Evolutionary conservation across 2,329 filamentous ascomycete genomes (phyloP).

Genomic region (Xylaria sp.): DNA sequence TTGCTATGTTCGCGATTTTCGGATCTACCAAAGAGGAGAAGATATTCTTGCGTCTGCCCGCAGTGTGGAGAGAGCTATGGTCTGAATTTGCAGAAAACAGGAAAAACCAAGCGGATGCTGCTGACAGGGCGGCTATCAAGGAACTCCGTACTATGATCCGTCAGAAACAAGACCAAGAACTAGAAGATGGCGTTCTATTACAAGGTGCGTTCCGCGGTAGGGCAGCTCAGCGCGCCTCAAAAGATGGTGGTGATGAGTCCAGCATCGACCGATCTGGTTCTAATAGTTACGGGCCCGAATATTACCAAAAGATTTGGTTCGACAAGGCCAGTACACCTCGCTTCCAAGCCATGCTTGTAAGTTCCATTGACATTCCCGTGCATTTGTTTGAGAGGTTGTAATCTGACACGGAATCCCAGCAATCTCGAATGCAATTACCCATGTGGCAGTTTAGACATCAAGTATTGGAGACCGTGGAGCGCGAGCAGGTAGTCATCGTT

Average conservation of each 20-base stretch:
- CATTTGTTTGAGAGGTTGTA: not conserved
- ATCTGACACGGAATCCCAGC: constrained; percentile 43
- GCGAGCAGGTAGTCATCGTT: constrained; percentile 87
- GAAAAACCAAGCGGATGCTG: constrained; percentile 74
- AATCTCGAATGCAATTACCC: constrained; percentile 80
- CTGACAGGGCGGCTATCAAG: constrained; percentile 75
- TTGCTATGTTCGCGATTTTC: constrained; percentile 83
- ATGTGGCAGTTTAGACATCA: constrained; percentile 87
- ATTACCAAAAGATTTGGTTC: constrained; percentile 67
- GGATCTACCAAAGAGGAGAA: constrained; percentile 85
- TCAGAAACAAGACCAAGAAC: constrained; percentile 72
- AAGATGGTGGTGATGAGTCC: constrained; percentile 61
- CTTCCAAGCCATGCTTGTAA: constrained; percentile 82
- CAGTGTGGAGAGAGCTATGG: constrained; percentile 87
- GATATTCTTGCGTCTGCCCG: constrained; percentile 78
- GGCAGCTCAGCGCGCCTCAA: constrained; percentile 56
- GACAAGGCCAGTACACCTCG: constrained; percentile 65
- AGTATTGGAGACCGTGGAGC: constrained; percentile 79
- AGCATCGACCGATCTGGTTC: constrained; percentile 57
- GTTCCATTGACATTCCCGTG: constrained; percentile 38
- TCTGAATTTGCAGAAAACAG: constrained; percentile 77
- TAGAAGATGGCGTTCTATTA: constrained; percentile 79
- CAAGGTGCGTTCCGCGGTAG: constrained; percentile 79
- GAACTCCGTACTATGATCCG: constrained; percentile 76
- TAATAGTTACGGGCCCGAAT: constrained; percentile 55